A percentile compares a stretch with the other conserved stretches of the same genome.
phyloP scores from a whole-genome alignment of 176 grass and related monocot genomes.

The Canna indica region DNA sequence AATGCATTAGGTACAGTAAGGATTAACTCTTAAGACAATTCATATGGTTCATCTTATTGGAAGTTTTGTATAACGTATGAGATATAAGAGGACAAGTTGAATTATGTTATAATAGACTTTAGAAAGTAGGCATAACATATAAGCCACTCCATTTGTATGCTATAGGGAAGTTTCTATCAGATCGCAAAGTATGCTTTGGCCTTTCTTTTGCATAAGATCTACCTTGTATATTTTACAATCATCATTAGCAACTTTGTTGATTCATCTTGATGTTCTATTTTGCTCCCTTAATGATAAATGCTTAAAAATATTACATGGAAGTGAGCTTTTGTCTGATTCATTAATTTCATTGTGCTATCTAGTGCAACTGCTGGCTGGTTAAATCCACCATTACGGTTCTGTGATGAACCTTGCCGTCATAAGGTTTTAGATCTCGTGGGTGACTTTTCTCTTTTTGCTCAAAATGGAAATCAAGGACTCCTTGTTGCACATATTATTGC shows the following conservation, averaged over 20 bases:
- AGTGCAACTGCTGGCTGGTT: constrained; percentile 66
- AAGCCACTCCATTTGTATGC: neutral
- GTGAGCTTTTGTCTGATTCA: constrained; percentile 1
- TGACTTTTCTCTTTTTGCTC: constrained; percentile 81
- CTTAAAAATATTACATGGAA: neutral
- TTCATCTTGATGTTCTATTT: neutral
- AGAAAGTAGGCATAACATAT: neutral
- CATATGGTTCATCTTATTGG: too few relatives aligned
- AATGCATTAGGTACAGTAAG: neutral
- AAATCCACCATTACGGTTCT: constrained; percentile 74
- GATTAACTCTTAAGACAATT: too few relatives aligned
- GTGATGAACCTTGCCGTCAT: constrained; percentile 79
- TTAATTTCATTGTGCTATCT: constrained; percentile 21
- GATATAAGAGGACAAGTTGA: neutral
- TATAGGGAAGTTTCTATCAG: neutral
- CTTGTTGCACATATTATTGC: constrained; percentile 66
- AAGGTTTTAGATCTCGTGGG: constrained; percentile 91
- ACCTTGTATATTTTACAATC: neutral
- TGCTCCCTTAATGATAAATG: neutral
- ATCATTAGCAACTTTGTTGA: neutral
- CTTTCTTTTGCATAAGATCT: neutral
- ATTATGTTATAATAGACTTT: neutral
- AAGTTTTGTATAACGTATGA: neutral
- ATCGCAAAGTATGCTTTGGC: neutral
- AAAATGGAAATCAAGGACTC: constrained; percentile 77